These are phyloP conservation scores for Pythium grandisporangium DNA, from an alignment of 352 stramenopile genomes.

Conservation along the genomic window DNA sequence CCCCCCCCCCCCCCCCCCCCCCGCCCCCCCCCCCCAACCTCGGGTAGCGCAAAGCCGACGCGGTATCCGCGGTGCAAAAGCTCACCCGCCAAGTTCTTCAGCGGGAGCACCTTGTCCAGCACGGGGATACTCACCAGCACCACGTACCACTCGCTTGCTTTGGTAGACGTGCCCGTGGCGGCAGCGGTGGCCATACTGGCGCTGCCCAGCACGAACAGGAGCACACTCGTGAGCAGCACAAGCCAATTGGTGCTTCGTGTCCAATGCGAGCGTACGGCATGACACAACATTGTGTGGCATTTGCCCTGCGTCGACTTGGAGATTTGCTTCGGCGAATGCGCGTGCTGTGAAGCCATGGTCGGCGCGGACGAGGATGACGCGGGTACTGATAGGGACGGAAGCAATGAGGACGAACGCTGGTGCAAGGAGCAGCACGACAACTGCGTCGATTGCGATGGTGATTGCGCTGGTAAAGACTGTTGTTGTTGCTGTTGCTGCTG, in stretches of 20 bases:
- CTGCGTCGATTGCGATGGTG: neutral
- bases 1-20: no score
- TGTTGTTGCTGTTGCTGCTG: neutral
- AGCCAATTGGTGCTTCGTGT: no score
- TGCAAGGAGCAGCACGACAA: no score
- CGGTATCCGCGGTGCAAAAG: conserved; percentile 63
- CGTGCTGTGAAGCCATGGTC: neutral
- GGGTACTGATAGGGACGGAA: no score
- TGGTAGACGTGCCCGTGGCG: neutral
- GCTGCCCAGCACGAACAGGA: no score
- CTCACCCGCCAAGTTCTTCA: conserved; percentile 71
- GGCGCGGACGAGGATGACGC: neutral
- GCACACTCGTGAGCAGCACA: no score
- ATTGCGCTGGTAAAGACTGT: neutral
- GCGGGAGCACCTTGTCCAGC: conserved; percentile 70
- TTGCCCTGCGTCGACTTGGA: neutral
- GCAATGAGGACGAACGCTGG: no score
- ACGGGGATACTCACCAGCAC: conserved; percentile 81
- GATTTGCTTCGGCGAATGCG: neutral
- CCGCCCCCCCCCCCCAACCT: no score
- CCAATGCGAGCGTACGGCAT: neutral
- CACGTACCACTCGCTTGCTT: conserved; percentile 51
- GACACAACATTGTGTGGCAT: neutral
- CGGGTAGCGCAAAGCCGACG: conserved; percentile 70
- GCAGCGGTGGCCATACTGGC: no score